Evolutionary conservation across 306 rosid species (phyloP), one percentile per base, ranked within the genome.

Genomic region (Quillaja saponaria): DNA sequence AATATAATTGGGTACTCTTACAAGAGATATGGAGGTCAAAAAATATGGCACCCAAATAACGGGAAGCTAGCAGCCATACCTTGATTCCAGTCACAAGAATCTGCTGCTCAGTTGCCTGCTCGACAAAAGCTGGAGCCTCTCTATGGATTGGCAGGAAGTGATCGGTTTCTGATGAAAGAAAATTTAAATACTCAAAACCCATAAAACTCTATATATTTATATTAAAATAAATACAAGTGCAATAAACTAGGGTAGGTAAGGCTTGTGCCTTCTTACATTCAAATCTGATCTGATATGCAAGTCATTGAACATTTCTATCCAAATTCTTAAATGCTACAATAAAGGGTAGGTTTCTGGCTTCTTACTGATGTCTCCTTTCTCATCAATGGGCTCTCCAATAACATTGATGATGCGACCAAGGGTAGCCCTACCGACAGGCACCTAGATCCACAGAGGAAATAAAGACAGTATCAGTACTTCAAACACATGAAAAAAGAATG

Each of bases 381-480:
- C 80, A 6, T 92, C 98, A 15, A 92, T 92, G 28, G 96, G 88
- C 82, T 92, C 98, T 68, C 98, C 98, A 48, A 92, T 86, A 52
- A 92, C 96, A 59, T 92, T 92, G 5, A 92, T 86, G 76, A 92
- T 92, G 5, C 98, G 92, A 7, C 98, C 98, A 78, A 92, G 98
- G 13, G 98, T 92, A 51, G 87, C 88, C 82, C 98, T 92, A 38
- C 98, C 98, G 4, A 92, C 98, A 68, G 98, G 98, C 55, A 92
- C 95, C 98, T 92, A 19, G 44, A 68, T 1, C 13, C 9, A 39
- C 44, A 10, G 14, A 63, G 13, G 53, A 8, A 13, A 34, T 5
- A 34, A 4, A 57, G 10, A 80, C 98, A 88, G 34, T 96, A 92
- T 96, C 65, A 96, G 98, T 50, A 92, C 95, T 96, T 92, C 18